phyloP scores from a whole-genome alignment of 768 basidiomycete genomes.

The Kwoniella shandongensis region DNA sequence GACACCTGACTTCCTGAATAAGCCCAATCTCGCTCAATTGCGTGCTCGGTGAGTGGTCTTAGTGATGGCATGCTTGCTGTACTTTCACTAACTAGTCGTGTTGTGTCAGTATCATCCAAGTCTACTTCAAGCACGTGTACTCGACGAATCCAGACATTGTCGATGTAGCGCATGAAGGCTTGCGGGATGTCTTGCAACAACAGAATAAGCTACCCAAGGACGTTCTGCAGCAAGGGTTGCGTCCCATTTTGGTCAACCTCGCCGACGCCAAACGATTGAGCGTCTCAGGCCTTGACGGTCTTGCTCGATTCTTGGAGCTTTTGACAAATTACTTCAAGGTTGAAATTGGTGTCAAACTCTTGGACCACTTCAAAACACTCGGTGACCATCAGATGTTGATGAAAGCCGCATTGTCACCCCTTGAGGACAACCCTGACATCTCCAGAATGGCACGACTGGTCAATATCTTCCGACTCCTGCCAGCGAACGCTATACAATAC shows the following conservation, averaged over 20 bases:
- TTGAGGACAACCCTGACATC: constrained; percentile 82
- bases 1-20: constrained; percentile 81
- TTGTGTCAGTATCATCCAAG: constrained; percentile 87
- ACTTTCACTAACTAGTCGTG: too few species aligned
- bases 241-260: constrained; percentile 96
- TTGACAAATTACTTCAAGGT: constrained; percentile 99
- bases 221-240: constrained; percentile 86
- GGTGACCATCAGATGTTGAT: constrained; percentile 83
- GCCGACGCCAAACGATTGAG: constrained; percentile 93
- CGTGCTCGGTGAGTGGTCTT: constrained; percentile 68
- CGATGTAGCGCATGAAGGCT: constrained; percentile 89
- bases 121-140: constrained; percentile 98
- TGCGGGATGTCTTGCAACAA: constrained; percentile 81
- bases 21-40: constrained; percentile 64
- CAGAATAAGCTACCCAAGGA: constrained; percentile 93
- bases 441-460: constrained; percentile 90
- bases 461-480: constrained; percentile 95
- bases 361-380: constrained; percentile 92
- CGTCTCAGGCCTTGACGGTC: constrained; percentile 80
- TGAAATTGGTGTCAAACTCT: constrained; percentile 93
- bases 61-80: too few species aligned
- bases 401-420: constrained; percentile 73
- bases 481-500: constrained; percentile 82
- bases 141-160: constrained; percentile 87
- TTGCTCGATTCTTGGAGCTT: constrained; percentile 88